Conservation (phyloP, 441 rosid genomes). For the Pelargonium myrrhifolium region DNA sequence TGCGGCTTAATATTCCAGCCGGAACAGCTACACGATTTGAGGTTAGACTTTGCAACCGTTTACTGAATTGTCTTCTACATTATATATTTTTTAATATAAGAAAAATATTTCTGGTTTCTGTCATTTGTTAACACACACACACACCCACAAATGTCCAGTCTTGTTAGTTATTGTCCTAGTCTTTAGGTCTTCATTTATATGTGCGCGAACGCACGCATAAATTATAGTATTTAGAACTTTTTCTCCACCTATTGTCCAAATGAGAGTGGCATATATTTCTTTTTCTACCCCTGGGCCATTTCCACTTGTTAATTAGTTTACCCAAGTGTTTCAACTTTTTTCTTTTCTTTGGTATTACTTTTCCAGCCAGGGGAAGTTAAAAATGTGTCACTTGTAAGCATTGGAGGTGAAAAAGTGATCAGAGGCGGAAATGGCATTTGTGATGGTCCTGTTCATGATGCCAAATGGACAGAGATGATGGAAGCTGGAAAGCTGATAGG, state of each 20-base stretch:
- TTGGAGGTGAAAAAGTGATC: slow-evolving; percentile 65
- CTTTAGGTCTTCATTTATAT: too few species aligned
- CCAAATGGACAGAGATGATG: slow-evolving; percentile 32
- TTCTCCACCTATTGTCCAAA: background rate
- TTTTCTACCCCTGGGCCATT: background rate
- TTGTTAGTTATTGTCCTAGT: too few species aligned
- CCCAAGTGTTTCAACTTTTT: background rate
- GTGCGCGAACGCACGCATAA: too few species aligned
- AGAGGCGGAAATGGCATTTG: slow-evolving; percentile 77
- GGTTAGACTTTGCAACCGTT: slow-evolving; percentile 39
- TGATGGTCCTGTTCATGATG: slow-evolving; percentile 49
- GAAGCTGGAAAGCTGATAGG: slow-evolving; percentile 29
- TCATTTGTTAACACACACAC: background rate
- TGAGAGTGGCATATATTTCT: background rate
- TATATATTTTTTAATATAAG: background rate
- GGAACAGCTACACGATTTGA: slow-evolving; percentile 93
- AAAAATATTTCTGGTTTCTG: background rate
- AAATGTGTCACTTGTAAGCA: slow-evolving; percentile 66
- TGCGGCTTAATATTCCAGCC: slow-evolving; percentile 84
- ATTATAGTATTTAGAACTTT: background rate
- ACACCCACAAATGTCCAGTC: too few species aligned
- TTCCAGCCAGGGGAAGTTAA: slow-evolving; percentile 86
- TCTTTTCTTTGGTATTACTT: slow-evolving; percentile 17
- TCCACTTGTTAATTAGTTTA: background rate
- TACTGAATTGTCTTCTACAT: background rate